Base-by-base conservation (phyloP, 768 basidiomycete genomes). In the Paxillus rubicundulus region DNA sequence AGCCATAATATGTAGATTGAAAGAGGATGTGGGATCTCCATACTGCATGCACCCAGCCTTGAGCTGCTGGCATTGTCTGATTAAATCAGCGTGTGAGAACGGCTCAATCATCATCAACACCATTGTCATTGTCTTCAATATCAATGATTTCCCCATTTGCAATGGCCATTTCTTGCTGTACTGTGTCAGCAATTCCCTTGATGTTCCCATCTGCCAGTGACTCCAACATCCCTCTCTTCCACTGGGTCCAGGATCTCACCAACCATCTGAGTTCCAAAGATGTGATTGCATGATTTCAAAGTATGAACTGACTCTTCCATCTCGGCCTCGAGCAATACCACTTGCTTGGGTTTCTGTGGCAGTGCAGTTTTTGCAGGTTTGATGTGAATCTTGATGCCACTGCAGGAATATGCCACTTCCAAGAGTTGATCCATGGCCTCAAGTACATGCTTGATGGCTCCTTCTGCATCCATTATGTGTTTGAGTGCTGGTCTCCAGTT, bases 211-310 rank as follows among this genome's bases (percentile, higher is more conserved):
- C 52, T 39, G 39, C 20, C 13, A 47, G 18, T 10, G 30, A 20
- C n/a, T 42, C 13, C 12, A 33, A 13, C 12, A 30, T 52, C 37
- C 9, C 51, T 45, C n/a, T n/a, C n/a, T n/a, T n/a, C n/a, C n/a
- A n/a, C n/a, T n/a, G n/a, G n/a, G n/a, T n/a, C n/a, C n/a, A 65
- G 33, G 10, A 64, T 36, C 14, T 55, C 52, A 7, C 60, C 53
- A 17, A 62, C 9, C 2, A 52, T 47, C 38, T 38, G 50, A 4
- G 32, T 34, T 18, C 59, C 53, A 50, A 49, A 50, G 42, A 65
- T 58, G 5, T 21, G 45, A n/a, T 52, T 53, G 16, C 45, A 37
- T n/a, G 49, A 24, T 32, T 55, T 56, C 44, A n/a, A n/a, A n/a
- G n/a, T n/a, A n/a, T n/a, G n/a, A n/a, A n/a, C n/a, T n/a, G n/a